These are phyloP conservation scores for Colletotrichum lini DNA, from an alignment of 2,329 filamentous ascomycete genomes.

Conservation along the genomic window DNA sequence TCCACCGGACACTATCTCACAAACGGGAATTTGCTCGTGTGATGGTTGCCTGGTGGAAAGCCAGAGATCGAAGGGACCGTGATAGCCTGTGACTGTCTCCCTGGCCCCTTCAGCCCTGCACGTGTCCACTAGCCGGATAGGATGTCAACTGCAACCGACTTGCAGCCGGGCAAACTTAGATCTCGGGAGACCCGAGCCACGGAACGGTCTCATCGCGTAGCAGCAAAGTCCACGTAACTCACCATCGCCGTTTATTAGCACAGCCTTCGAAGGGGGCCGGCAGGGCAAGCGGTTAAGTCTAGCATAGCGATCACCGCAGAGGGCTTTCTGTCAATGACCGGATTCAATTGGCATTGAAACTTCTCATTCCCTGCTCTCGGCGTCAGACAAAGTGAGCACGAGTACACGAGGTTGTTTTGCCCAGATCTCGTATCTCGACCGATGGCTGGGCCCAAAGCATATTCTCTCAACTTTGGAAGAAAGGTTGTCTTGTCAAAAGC, in stretches of 20 bases:
- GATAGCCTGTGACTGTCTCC: not conserved
- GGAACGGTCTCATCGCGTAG: constrained; percentile 4
- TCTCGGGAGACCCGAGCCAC: not conserved
- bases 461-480: not conserved
- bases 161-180: not conserved
- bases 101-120: constrained; percentile 12
- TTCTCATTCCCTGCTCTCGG: not conserved
- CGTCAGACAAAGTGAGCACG: constrained; percentile 15
- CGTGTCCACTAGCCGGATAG: constrained; percentile 7
- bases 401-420: constrained; percentile 24
- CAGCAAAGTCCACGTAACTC: constrained; percentile 2
- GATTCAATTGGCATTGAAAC: constrained; percentile 15
- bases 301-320: not conserved
- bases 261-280: constrained; percentile 15
- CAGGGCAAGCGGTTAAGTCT: not conserved
- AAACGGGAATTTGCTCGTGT: constrained; percentile 28
- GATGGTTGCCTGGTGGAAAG: not conserved
- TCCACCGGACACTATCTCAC: not conserved
- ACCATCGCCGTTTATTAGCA: not conserved
- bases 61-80: not conserved
- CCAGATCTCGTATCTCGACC: constrained; percentile 30
- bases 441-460: constrained; percentile 12
- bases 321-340: not conserved
- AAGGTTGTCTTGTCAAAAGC: not conserved
- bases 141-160: constrained; percentile 7